Evolutionary conservation across 2,329 filamentous ascomycete genomes (phyloP).

Genomic region (Sordariomycetes sp.): DNA sequence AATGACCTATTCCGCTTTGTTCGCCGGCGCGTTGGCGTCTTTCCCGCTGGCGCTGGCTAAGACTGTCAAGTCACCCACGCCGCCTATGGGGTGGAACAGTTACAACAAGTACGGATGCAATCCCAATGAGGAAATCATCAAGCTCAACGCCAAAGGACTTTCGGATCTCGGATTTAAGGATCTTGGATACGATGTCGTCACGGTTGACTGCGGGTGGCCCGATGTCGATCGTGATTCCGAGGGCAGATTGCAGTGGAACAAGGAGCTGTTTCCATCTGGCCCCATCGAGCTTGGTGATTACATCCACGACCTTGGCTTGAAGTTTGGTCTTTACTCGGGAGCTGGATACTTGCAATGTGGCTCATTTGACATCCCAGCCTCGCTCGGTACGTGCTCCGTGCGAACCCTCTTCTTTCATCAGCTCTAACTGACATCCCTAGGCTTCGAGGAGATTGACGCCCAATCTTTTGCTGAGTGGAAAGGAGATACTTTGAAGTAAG

Average conservation of each 20-base stretch:
- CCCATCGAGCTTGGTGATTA: constrained; percentile 38
- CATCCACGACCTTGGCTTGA: constrained; percentile 35
- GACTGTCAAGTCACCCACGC: constrained; percentile 16
- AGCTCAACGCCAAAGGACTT: constrained; percentile 40
- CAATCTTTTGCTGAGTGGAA: constrained; percentile 30
- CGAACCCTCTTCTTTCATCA: neutral
- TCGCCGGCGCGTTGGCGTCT: no score
- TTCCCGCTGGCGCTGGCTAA: no score
- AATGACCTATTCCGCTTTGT: no score
- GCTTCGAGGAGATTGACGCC: constrained; percentile 30
- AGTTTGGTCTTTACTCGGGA: constrained; percentile 47
- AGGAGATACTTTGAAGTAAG: constrained; percentile 43
- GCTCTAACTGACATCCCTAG: constrained; percentile 13
- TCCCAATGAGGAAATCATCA: constrained; percentile 25
- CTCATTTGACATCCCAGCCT: constrained; percentile 30
- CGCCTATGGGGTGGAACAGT: constrained; percentile 47
- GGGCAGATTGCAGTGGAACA: constrained; percentile 39
- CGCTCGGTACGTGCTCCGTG: constrained; percentile 24
- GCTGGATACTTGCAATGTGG: constrained; percentile 35
- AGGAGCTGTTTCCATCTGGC: constrained; percentile 38
- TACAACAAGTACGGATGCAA: constrained; percentile 40
- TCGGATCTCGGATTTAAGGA: constrained; percentile 39
- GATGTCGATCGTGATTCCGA: constrained; percentile 25
- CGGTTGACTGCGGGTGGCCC: constrained; percentile 51
- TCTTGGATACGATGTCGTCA: constrained; percentile 46